Percentiles rank a stretch among this genome's conserved stretches.
Evolutionary conservation across 2,329 filamentous ascomycete genomes (phyloP).

Genomic region (Cladosporium sp.): DNA sequence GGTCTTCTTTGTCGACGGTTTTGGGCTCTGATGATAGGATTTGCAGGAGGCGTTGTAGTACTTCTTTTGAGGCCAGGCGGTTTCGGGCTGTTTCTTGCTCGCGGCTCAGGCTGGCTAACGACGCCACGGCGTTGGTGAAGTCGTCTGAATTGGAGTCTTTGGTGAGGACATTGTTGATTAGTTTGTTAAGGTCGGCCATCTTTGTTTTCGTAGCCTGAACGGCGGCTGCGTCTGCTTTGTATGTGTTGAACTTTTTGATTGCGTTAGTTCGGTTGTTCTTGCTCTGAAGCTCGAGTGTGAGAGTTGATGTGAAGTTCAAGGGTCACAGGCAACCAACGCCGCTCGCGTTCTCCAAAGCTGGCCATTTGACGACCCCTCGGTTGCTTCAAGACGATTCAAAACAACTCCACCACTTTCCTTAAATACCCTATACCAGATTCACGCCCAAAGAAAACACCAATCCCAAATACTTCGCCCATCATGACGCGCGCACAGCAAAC

Average conservation of each 20-base stretch:
- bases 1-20: neutral
- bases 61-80: slow-evolving; percentile 1
- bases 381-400: neutral
- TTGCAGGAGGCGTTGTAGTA: neutral
- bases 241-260: neutral
- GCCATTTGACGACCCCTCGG: slow-evolving; percentile 14
- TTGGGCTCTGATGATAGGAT: neutral
- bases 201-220: neutral
- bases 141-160: neutral
- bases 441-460: neutral
- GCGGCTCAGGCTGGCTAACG: slow-evolving; percentile 7
- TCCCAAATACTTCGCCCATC: slow-evolving; percentile 34
- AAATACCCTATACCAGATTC: neutral
- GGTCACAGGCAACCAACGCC: neutral
- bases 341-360: slow-evolving; percentile 7
- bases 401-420: neutral
- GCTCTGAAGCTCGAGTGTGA: neutral
- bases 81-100: neutral
- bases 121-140: neutral
- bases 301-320: slow-evolving; percentile 2
- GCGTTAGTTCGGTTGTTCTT: neutral
- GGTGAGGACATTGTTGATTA: neutral
- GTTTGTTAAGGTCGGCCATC: neutral
- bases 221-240: neutral
- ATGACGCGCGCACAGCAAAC: slow-evolving; percentile 91